Conservation (phyloP, 805 yeast genomes). For the Saccharomycopsis fibuligera region DNA sequence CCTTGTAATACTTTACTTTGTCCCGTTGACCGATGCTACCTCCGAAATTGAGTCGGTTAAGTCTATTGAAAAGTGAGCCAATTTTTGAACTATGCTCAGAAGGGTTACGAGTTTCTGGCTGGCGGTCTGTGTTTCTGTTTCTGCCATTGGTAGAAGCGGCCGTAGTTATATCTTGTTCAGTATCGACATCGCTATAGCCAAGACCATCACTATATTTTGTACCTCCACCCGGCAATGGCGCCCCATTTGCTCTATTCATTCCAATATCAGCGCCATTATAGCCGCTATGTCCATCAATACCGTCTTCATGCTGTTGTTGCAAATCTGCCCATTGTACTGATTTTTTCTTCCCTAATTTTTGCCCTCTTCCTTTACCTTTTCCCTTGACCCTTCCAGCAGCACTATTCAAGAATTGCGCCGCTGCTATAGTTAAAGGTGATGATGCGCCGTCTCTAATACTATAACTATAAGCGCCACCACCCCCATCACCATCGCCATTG, state of each 20-base stretch:
- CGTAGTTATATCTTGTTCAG: not conserved
- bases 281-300: not conserved
- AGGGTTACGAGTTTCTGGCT: too few relatives aligned
- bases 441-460: too few relatives aligned
- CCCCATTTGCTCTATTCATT: not conserved
- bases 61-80: not conserved
- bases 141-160: not conserved
- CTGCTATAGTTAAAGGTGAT: not conserved
- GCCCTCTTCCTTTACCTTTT: not conserved
- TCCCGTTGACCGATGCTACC: slow-evolving; percentile 6
- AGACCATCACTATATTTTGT: not conserved
- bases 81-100: not conserved
- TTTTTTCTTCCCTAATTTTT: slow-evolving; percentile 12
- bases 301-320: slow-evolving; percentile 8
- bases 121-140: too few relatives aligned
- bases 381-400: not conserved
- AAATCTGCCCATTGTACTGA: slow-evolving; percentile 23
- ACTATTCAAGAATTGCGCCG: slow-evolving; percentile 3
- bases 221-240: too few relatives aligned
- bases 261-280: not conserved
- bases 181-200: not conserved
- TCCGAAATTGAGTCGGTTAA: too few relatives aligned
- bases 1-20: slow-evolving; percentile 14
- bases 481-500: not conserved
- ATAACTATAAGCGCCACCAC: too few relatives aligned